Conservation (phyloP, 1,139 yeast genomes). For the Pichia sp. region DNA sequence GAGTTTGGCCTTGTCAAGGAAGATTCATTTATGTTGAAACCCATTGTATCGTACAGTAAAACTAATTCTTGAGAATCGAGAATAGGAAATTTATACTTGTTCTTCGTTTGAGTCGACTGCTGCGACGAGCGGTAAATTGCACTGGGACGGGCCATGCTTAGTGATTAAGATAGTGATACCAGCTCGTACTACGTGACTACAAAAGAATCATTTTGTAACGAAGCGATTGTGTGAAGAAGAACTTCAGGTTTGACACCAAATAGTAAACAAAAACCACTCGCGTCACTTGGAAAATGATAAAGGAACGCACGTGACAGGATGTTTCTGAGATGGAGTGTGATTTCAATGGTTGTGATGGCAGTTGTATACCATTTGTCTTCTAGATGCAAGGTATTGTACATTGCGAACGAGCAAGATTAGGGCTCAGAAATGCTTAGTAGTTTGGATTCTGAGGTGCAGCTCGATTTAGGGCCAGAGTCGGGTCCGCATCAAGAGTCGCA, state of each 20-base stretch:
- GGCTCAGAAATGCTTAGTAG: no score
- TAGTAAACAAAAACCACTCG: not conserved
- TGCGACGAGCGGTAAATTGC: slow-evolving; percentile 27
- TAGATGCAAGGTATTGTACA: no score
- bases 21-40: slow-evolving; percentile 57
- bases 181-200: not conserved
- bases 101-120: slow-evolving; percentile 2
- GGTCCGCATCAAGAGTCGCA: not conserved
- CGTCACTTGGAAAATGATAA: not conserved
- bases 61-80: slow-evolving; percentile 54
- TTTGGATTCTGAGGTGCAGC: not conserved
- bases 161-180: not conserved
- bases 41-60: slow-evolving; percentile 28
- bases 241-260: not conserved
- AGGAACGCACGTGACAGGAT: not conserved
- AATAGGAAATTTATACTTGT: slow-evolving; percentile 50
- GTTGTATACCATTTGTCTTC: no score
- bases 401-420: no score
- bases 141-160: slow-evolving; percentile 32
- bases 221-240: no score
- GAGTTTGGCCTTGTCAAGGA: slow-evolving; percentile 62
- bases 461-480: not conserved
- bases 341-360: no score
- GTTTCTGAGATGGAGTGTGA: no score
- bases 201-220: no score